These are phyloP conservation scores for Suillus clintonianus DNA, from an alignment of 768 basidiomycete genomes.

Conservation along the genomic window DNA sequence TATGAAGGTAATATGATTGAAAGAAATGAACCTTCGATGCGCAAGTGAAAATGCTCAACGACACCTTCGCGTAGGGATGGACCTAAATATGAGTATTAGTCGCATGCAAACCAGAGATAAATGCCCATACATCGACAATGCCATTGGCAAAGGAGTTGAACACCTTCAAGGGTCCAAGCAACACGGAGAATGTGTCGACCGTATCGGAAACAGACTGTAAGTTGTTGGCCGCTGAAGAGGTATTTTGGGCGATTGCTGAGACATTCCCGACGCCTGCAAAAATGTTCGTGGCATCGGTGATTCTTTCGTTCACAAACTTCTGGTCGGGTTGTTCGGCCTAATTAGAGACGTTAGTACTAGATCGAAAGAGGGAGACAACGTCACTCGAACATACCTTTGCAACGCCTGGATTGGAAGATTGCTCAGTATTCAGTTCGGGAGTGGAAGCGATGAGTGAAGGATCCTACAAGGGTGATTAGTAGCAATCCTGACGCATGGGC, in stretches of 20 bases:
- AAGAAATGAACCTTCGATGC: not conserved
- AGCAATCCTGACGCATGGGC: not conserved
- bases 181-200: not conserved
- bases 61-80: slow-evolving; percentile 3
- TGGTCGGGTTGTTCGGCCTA: not conserved
- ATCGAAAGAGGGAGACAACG: not conserved
- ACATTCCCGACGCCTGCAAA: not conserved
- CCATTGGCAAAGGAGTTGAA: not conserved
- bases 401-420: too few relatives aligned
- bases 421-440: not conserved
- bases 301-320: not conserved
- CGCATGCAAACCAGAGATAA: not conserved
- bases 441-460: not conserved
- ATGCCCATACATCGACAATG: not conserved
- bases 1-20: not conserved
- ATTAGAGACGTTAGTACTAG: not conserved
- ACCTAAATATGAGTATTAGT: not conserved
- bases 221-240: not conserved
- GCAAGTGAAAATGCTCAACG: not conserved
- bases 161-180: not conserved
- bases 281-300: not conserved
- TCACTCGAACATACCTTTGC: too few relatives aligned
- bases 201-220: not conserved
- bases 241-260: not conserved
- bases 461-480: not conserved